A percentile compares a stretch with the other conserved stretches of the same genome.
Conservation (phyloP, 225 moss, liverwort and hornwort species). For the Rhytidiadelphus loreus region DNA sequence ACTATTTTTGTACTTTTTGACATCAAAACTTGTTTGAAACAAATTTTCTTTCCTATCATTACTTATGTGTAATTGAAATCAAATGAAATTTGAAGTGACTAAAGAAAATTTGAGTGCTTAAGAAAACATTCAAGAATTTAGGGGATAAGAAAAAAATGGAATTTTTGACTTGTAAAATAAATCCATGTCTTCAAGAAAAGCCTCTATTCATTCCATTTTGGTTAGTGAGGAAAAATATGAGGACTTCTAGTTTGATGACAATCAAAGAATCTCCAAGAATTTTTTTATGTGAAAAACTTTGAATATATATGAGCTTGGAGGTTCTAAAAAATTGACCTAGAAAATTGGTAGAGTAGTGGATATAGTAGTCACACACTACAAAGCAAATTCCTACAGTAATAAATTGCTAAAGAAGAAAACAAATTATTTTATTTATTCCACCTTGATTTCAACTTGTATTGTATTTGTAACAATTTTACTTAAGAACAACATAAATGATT, state of each 20-base stretch:
- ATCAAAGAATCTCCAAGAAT: neutral
- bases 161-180: neutral
- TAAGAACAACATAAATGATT: neutral
- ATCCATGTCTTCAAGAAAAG: neutral
- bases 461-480: neutral
- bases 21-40: neutral
- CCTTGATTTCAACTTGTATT: neutral
- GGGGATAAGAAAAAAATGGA: neutral
- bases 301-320: neutral
- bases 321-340: neutral
- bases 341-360: neutral
- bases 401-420: neutral
- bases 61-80: neutral
- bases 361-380: fast-evolving
- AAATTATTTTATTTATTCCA: neutral
- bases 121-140: neutral
- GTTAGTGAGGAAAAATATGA: neutral
- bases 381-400: neutral
- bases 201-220: neutral
- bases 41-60: neutral
- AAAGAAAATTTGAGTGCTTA: neutral
- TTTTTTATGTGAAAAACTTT: neutral
- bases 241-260: neutral
- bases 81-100: neutral
- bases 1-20: neutral